These are phyloP conservation scores for Alnus rubra DNA, from an alignment of 306 rosid species.

Conservation along the genomic window DNA sequence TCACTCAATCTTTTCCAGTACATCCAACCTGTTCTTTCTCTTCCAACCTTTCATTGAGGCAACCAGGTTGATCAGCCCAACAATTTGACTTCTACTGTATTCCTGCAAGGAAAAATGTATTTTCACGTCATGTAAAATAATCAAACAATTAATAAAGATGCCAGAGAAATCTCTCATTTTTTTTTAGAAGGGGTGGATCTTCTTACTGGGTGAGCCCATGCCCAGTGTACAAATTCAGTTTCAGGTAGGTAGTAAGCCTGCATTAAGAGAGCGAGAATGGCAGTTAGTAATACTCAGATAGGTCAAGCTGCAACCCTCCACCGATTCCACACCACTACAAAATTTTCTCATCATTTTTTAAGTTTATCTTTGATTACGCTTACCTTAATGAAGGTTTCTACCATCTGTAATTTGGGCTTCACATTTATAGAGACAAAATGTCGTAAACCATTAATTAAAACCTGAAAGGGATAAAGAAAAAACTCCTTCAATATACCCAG, in stretches of 20 bases:
- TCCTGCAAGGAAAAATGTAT: slow-evolving; percentile 56
- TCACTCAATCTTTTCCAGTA: slow-evolving; percentile 92
- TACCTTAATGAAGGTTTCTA: slow-evolving; percentile 95
- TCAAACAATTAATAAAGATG: neutral
- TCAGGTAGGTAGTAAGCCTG: slow-evolving; percentile 99
- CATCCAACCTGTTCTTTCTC: slow-evolving; percentile 91
- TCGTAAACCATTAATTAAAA: slow-evolving; percentile 92
- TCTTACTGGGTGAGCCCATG: slow-evolving; percentile 87
- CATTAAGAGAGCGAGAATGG: slow-evolving; percentile 30
- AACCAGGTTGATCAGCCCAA: slow-evolving; percentile 91
- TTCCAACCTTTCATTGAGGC: slow-evolving; percentile 97
- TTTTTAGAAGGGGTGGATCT: slow-evolving; percentile 17
- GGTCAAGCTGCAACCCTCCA: slow-evolving; percentile 23
- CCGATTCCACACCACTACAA: slow-evolving; percentile 7
- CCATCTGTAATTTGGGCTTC: slow-evolving; percentile 79
- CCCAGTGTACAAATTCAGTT: slow-evolving; percentile 95
- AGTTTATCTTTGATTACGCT: slow-evolving; percentile 10
- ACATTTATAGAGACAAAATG: slow-evolving; percentile 79
- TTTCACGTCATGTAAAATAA: neutral
- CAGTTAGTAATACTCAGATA: slow-evolving; percentile 17
- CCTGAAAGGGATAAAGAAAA: slow-evolving; percentile 50
- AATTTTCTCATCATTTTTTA: neutral
- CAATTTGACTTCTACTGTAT: slow-evolving; percentile 74
- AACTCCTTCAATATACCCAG: slow-evolving; percentile 26
- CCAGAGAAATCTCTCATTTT: neutral